Percentiles rank a stretch among this genome's conserved stretches.
Evolutionary conservation across 306 rosid species (phyloP).

Genomic region (Glycine latifolia): DNA sequence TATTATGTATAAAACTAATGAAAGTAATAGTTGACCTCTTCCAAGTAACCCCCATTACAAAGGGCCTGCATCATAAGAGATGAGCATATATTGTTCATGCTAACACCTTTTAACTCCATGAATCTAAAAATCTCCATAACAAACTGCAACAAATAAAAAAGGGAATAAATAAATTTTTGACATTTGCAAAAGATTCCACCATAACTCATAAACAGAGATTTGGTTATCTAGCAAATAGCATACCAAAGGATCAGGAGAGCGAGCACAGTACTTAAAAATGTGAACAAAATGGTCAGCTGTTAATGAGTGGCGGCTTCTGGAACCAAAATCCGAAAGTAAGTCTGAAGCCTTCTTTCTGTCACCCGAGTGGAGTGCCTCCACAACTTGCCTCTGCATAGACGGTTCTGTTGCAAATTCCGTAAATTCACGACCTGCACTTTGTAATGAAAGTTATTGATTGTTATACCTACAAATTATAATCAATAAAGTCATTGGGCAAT

Average conservation of each 20-base stretch:
- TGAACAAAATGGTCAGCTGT: conserved; percentile 64
- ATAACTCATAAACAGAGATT: not conserved
- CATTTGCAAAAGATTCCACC: conserved; percentile 17
- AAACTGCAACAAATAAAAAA: conserved; percentile 64
- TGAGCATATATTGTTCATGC: conserved; percentile 57
- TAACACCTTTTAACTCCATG: conserved; percentile 69
- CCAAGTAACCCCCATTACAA: conserved; percentile 74
- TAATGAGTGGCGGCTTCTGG: conserved; percentile 54
- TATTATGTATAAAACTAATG: conserved; percentile 17
- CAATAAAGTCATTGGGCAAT: no score
- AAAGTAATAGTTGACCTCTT: conserved; percentile 66
- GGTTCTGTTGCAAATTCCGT: conserved; percentile 45
- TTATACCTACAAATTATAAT: no score
- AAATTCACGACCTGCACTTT: conserved; percentile 51
- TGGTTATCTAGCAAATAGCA: conserved; percentile 39
- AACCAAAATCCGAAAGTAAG: conserved; percentile 66
- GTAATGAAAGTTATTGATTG: conserved; percentile 9
- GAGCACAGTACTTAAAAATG: conserved; percentile 72
- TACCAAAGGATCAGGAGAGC: conserved; percentile 87
- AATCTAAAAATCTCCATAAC: conserved; percentile 82
- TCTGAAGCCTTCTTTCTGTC: conserved; percentile 69
- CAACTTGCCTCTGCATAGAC: conserved; percentile 62
- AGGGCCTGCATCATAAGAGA: conserved; percentile 68
- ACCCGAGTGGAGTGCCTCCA: conserved; percentile 67
- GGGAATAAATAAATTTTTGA: conserved; percentile 28